These are phyloP conservation scores for Madurella mycetomatis DNA, from an alignment of 2,329 filamentous ascomycete genomes.

Conservation along the genomic window DNA sequence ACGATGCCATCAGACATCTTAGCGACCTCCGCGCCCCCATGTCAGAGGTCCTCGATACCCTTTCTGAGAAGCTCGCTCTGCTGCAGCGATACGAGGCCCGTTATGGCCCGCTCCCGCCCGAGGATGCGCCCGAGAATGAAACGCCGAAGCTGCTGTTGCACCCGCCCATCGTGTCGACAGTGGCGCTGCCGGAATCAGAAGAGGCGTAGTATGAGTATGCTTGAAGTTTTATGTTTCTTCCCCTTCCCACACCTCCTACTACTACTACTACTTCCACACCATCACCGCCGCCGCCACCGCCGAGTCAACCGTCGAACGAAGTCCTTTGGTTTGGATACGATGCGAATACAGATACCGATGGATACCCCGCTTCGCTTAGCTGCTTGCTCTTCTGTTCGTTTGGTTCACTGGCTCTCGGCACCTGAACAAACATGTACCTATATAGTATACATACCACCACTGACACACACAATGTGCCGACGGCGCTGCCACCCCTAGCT, in stretches of 20 bases:
- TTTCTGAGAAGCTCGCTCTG: constrained; percentile 59
- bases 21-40: constrained; percentile 76
- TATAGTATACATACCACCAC: not conserved
- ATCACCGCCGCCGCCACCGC: not conserved
- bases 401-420: not conserved
- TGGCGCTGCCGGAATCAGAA: too few relatives aligned
- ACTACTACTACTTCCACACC: too few relatives aligned
- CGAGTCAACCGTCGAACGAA: not conserved
- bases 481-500: too few relatives aligned
- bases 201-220: too few relatives aligned
- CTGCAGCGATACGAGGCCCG: constrained; percentile 56
- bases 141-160: not conserved
- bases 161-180: too few relatives aligned
- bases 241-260: too few relatives aligned
- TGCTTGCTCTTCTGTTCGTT: not conserved
- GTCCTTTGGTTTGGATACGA: not conserved
- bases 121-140: not conserved
- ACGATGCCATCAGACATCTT: constrained; percentile 57
- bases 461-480: not conserved
- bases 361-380: not conserved
- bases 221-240: too few relatives aligned
- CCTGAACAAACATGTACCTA: not conserved
- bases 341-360: not conserved
- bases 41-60: constrained; percentile 59
- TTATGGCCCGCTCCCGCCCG: constrained; percentile 36